phyloP scores from a whole-genome alignment of 1,284 basidiomycete genomes.

The Pterulicium gracile region DNA sequence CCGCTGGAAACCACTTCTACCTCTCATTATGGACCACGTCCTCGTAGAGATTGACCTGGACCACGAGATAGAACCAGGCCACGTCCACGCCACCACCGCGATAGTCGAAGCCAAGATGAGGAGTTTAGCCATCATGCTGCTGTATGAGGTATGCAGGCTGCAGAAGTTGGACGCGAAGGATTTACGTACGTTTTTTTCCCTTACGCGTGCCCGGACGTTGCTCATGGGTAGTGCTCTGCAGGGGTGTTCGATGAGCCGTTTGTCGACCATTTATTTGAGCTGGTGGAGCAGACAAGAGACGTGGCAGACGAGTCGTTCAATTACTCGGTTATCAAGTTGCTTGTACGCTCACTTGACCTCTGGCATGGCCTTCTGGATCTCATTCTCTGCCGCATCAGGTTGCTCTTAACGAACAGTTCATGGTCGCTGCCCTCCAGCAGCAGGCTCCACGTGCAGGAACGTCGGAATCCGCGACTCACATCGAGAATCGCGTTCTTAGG shows the following conservation, averaged over 20 bases:
- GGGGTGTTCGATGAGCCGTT: constrained; percentile 76
- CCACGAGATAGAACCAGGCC: constrained; percentile 43
- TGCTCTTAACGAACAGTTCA: constrained; percentile 96
- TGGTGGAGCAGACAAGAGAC: constrained; percentile 86
- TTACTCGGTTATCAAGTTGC: constrained; percentile 87
- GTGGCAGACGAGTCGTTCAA: constrained; percentile 89
- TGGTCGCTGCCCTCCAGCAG: constrained; percentile 59
- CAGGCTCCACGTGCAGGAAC: constrained; percentile 13
- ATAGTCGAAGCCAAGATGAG: constrained; percentile 77
- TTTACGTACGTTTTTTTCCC: constrained; percentile 42
- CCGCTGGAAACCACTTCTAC: constrained; percentile 75
- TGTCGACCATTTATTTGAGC: constrained; percentile 85
- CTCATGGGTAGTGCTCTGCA: constrained; percentile 20
- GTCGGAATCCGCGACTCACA: constrained; percentile 17
- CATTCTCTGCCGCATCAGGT: constrained; percentile 34
- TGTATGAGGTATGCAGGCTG: constrained; percentile 88
- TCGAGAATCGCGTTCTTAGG: constrained; percentile 71
- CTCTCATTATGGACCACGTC: constrained; percentile 73
- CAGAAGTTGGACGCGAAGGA: constrained; percentile 73
- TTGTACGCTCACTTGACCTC: constrained; percentile 43
- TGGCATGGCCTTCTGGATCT: constrained; percentile 4
- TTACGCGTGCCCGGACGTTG: constrained; percentile 1
- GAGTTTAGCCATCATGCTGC: constrained; percentile 58
- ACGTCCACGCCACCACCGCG: constrained; percentile 25
- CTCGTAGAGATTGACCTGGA: constrained; percentile 60